phyloP scores from a whole-genome alignment of 1,139 yeast species.

The Geotrichum cucujoidarum region DNA sequence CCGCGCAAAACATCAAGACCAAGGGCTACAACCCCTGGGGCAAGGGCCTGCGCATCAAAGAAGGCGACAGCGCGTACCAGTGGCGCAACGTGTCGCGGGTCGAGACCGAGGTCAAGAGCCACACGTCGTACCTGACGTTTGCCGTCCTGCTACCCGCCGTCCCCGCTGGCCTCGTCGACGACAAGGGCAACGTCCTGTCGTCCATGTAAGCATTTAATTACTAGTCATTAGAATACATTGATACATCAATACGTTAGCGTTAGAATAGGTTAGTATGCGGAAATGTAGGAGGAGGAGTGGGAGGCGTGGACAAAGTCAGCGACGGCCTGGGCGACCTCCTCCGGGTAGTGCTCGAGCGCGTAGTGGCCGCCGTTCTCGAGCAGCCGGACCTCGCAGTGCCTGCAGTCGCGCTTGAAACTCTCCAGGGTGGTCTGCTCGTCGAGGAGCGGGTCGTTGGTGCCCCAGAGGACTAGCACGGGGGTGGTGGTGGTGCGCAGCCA shows the following conservation, averaged over 20 bases:
- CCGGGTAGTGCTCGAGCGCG: slow-evolving; percentile 37
- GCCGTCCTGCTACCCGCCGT: slow-evolving; percentile 46
- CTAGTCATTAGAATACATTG: background rate
- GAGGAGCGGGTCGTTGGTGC: slow-evolving; percentile 42
- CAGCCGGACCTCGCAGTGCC: slow-evolving; percentile 31
- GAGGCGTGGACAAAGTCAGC: slow-evolving; percentile 20
- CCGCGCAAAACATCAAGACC: slow-evolving; percentile 38
- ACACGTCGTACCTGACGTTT: slow-evolving; percentile 90
- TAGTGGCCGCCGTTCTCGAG: slow-evolving; percentile 41
- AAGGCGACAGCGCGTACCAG: slow-evolving; percentile 72
- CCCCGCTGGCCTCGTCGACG: slow-evolving; percentile 17
- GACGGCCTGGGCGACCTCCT: slow-evolving; percentile 34
- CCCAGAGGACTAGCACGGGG: slow-evolving; percentile 44
- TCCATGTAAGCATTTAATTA: slow-evolving; percentile 11
- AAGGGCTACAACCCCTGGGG: slow-evolving; percentile 89
- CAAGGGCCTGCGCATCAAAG: slow-evolving; percentile 69
- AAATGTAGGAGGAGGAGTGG: too few relatives aligned
- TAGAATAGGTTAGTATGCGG: too few relatives aligned
- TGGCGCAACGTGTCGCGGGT: slow-evolving; percentile 83
- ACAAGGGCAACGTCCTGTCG: slow-evolving; percentile 17
- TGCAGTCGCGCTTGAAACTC: slow-evolving; percentile 35
- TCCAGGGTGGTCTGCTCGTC: slow-evolving; percentile 39
- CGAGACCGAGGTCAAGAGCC: slow-evolving; percentile 84
- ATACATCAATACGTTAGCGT: too few relatives aligned
- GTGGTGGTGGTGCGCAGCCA: slow-evolving; percentile 36